A percentile compares a stretch with the other conserved stretches of the same genome.
These are phyloP conservation scores for Penicillium canescens DNA, from an alignment of 495 filamentous ascomycete species.

Conservation along the genomic window DNA sequence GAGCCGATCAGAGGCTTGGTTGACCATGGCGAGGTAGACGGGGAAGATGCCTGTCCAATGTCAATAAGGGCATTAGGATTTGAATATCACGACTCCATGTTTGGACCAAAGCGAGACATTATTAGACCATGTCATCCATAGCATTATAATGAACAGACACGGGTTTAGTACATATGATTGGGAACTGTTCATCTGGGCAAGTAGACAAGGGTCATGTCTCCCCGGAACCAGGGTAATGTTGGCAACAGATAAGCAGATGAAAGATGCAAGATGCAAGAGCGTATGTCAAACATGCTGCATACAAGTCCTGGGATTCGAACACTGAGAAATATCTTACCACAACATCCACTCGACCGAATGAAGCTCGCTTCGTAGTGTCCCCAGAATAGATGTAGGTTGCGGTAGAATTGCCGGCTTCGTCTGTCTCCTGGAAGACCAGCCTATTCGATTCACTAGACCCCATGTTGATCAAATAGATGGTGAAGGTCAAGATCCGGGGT, in stretches of 20 bases:
- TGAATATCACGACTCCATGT: too few relatives aligned
- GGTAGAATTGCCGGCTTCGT: slow-evolving; percentile 36
- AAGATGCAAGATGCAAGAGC: not conserved
- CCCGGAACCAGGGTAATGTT: not conserved
- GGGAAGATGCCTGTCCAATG: slow-evolving; percentile 8
- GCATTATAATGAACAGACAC: not conserved
- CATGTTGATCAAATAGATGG: slow-evolving; percentile 19
- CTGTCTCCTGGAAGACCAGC: slow-evolving; percentile 38
- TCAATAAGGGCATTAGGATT: not conserved
- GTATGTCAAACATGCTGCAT: not conserved
- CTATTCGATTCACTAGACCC: slow-evolving; percentile 5
- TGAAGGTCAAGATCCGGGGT: slow-evolving; percentile 1
- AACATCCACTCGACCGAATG: slow-evolving; percentile 32
- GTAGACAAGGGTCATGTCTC: not conserved
- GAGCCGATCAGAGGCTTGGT: slow-evolving; percentile 26
- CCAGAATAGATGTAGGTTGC: slow-evolving; percentile 41
- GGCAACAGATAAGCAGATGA: too few relatives aligned
- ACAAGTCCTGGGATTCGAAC: not conserved
- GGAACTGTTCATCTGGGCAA: too few relatives aligned
- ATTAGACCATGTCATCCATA: not conserved
- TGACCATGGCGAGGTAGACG: slow-evolving; percentile 29
- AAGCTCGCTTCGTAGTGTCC: slow-evolving; percentile 1
- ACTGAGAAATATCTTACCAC: slow-evolving; percentile 26
- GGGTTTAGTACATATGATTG: too few relatives aligned
- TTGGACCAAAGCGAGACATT: not conserved